phyloP scores from a whole-genome alignment of 2,329 filamentous ascomycete species.

The Aplosporella prunicola region DNA sequence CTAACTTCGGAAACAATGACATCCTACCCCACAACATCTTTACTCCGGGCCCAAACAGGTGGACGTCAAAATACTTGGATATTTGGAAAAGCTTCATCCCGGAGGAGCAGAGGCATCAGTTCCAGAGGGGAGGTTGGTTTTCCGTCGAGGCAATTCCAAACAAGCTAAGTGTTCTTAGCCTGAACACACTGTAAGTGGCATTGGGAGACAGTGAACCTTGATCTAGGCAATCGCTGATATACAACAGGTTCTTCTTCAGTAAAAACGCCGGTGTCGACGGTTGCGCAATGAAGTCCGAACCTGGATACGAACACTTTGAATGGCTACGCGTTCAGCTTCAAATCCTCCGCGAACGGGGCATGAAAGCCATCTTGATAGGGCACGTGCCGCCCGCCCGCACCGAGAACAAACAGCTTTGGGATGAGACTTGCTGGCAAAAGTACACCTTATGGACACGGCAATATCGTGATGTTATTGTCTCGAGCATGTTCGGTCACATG shows the following conservation, averaged over 20 bases:
- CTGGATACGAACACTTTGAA: constrained; percentile 90
- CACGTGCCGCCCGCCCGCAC: constrained; percentile 90
- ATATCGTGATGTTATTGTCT: constrained; percentile 81
- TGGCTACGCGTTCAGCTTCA: constrained; percentile 88
- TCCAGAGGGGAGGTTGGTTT: constrained; percentile 91
- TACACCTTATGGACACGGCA: constrained; percentile 85
- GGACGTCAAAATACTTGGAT: constrained; percentile 66
- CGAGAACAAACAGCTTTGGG: constrained; percentile 77
- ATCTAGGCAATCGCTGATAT: background rate
- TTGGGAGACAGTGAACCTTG: background rate
- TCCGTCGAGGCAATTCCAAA: constrained; percentile 83
- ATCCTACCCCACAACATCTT: constrained; percentile 96
- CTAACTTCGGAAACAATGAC: constrained; percentile 94
- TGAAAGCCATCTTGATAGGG: constrained; percentile 91
- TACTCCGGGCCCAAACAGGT: constrained; percentile 71
- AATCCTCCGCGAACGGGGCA: constrained; percentile 67
- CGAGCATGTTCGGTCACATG: constrained; percentile 85
- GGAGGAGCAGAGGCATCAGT: constrained; percentile 82
- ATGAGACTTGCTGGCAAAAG: constrained; percentile 97
- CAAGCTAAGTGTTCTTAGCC: constrained; percentile 77
- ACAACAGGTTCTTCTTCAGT: constrained; percentile 67
- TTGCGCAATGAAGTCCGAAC: constrained; percentile 67
- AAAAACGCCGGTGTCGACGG: constrained; percentile 91
- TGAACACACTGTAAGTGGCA: constrained; percentile 65
- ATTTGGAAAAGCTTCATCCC: constrained; percentile 86